Percentiles rank a stretch among this genome's conserved stretches.
These are phyloP conservation scores for Helotiales sp. DNA, from an alignment of 2,329 filamentous ascomycete genomes.

Conservation along the genomic window DNA sequence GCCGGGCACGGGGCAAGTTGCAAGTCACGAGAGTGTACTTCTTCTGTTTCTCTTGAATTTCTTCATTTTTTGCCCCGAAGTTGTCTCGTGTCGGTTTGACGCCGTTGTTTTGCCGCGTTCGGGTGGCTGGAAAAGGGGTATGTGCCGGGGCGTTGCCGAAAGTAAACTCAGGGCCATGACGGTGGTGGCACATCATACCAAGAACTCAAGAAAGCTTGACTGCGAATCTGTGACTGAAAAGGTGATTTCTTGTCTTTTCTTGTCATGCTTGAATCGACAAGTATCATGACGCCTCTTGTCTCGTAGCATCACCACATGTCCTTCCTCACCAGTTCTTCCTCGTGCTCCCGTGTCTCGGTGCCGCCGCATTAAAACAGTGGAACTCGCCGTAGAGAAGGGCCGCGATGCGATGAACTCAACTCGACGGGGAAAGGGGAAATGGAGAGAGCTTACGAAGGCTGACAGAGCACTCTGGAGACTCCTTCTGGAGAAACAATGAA, in stretches of 20 bases:
- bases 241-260: background rate
- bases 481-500: background rate
- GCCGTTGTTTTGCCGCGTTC: slow-evolving; percentile 1
- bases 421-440: background rate
- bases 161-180: slow-evolving; percentile 1
- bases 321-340: too few species aligned
- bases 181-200: background rate
- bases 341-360: background rate
- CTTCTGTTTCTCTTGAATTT: background rate
- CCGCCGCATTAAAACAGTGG: background rate
- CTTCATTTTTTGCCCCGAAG: background rate
- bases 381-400: slow-evolving; percentile 3
- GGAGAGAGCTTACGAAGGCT: slow-evolving; percentile 1
- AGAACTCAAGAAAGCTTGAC: slow-evolving; percentile 7
- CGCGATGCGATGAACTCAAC: background rate
- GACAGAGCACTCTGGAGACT: slow-evolving; percentile 10
- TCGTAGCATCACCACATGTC: background rate
- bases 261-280: slow-evolving; percentile 6
- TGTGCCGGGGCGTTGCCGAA: background rate
- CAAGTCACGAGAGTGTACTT: background rate
- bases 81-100: background rate
- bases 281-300: background rate
- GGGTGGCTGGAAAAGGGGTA: background rate
- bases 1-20: background rate
- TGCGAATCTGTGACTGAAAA: background rate